Base-by-base conservation (phyloP, 2,329 filamentous ascomycete species). In the Lomentospora prolificans region DNA sequence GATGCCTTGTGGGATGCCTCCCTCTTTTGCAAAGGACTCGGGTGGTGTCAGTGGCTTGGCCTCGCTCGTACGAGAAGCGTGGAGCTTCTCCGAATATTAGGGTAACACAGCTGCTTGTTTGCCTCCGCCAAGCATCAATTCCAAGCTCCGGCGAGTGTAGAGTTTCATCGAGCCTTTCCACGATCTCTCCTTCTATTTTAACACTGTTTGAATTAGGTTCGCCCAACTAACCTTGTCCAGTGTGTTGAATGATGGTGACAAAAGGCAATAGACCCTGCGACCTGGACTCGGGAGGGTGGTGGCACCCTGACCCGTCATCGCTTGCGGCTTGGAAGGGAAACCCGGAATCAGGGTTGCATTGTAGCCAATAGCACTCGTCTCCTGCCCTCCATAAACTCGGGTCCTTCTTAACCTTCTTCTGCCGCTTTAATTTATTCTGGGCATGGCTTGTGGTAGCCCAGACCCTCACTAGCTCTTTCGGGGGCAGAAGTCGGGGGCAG, bases 281-380 rank as follows among this genome's bases (percentile, higher is more conserved):
- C 22, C 22, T 27, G 48, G 48, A 50, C 48, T 30, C 48, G 22
- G 48, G 19, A 50, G 46, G 46, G 48, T 17, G 22, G 48, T 27
- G 48, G 25, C 48, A 27, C 48, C 48, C 25, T 27, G 24, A 12
- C 22, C 48, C 48, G 7, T 50, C 48, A 50, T 50, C 24, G 19
- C 48, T 50, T 28, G 22, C 48, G 48, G 48, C 19, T 50, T 50
- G 12, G 28, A 27, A 50, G 48, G 46, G 48, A 50, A 50, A 50
- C 48, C 48, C 48, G 48, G 48, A 50, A 50, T 50, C 24, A 50
- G 48, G 48, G 48, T 50, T 30, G 48, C 48, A 50, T 50, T 27
- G 48, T 24, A 19, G 41, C 41, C 41, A 46, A 50, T 50, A 8
- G 5, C 12, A 24, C 17, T 9, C 48, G 19, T 28, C 12, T 27